phyloP scores from a whole-genome alignment of 805 yeast species.

The Hanseniaspora pseudoguilliermondii region DNA sequence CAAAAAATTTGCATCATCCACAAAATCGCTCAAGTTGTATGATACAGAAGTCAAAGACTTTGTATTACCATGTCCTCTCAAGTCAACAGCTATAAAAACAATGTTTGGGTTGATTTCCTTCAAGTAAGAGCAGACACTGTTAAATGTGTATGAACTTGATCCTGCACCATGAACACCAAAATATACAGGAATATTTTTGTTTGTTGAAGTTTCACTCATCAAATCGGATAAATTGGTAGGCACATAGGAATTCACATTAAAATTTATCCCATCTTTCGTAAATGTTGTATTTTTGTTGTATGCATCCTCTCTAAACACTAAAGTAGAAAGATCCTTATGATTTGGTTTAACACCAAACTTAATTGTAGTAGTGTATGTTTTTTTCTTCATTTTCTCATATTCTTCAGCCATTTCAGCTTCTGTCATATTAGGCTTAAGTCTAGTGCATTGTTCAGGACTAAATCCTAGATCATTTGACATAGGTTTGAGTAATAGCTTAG shows the following conservation, averaged over 20 bases:
- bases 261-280: conserved; percentile 16
- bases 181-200: conserved; percentile 33
- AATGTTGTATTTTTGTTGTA: background rate
- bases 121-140: conserved; percentile 34
- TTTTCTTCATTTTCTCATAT: background rate
- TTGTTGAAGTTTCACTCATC: background rate
- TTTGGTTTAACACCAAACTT: background rate
- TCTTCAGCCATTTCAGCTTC: background rate
- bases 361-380: background rate
- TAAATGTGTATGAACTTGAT: conserved; percentile 70
- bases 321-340: background rate
- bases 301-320: background rate
- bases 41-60: conserved; percentile 20
- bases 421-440: background rate
- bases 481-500: background rate
- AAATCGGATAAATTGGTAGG: background rate
- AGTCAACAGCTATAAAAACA: conserved; percentile 47
- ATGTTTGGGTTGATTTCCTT: conserved; percentile 22
- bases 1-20: conserved; percentile 44
- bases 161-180: conserved; percentile 94
- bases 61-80: conserved; percentile 73
- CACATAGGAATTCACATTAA: conserved; percentile 46
- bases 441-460: background rate
- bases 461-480: background rate
- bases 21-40: conserved; percentile 39